These are phyloP conservation scores for Colletotrichum acutatum DNA, from an alignment of 2,329 filamentous ascomycete genomes.

Conservation along the genomic window DNA sequence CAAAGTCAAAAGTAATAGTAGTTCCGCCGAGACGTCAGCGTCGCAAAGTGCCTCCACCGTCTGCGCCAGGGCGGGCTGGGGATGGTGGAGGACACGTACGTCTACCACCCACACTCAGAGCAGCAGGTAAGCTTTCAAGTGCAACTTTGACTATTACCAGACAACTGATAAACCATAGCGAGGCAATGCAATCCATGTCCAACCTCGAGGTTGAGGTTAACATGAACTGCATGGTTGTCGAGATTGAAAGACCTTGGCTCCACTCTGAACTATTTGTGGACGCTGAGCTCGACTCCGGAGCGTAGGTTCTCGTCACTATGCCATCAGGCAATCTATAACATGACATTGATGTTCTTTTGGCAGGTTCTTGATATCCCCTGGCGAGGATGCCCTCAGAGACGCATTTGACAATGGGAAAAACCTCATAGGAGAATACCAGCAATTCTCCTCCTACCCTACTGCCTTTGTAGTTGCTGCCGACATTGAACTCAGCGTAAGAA, in stretches of 20 bases:
- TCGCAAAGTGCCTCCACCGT: too few relatives aligned
- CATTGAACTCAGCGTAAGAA: background rate
- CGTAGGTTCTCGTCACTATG: background rate
- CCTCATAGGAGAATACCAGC: background rate
- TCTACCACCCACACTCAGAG: too few relatives aligned
- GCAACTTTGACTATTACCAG: too few relatives aligned
- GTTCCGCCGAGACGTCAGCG: too few relatives aligned
- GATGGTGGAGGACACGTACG: too few relatives aligned
- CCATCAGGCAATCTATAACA: too few relatives aligned
- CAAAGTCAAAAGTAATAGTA: too few relatives aligned
- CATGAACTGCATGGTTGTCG: conserved; percentile 5
- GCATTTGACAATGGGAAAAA: background rate
- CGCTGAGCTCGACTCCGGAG: conserved; percentile 7
- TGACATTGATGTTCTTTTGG: too few relatives aligned
- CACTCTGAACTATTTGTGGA: conserved; percentile 19
- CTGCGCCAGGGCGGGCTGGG: too few relatives aligned
- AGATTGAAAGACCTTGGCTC: conserved; percentile 17
- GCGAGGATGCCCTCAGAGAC: background rate
- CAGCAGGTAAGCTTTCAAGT: background rate
- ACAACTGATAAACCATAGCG: background rate
- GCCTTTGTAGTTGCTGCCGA: background rate
- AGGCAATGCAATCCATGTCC: background rate
- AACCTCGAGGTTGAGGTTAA: conserved; percentile 1
- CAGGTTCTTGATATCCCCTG: background rate
- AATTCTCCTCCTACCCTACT: background rate